These are phyloP conservation scores for Torulaspora globosa DNA, from an alignment of 1,139 yeast genomes.

Conservation along the genomic window DNA sequence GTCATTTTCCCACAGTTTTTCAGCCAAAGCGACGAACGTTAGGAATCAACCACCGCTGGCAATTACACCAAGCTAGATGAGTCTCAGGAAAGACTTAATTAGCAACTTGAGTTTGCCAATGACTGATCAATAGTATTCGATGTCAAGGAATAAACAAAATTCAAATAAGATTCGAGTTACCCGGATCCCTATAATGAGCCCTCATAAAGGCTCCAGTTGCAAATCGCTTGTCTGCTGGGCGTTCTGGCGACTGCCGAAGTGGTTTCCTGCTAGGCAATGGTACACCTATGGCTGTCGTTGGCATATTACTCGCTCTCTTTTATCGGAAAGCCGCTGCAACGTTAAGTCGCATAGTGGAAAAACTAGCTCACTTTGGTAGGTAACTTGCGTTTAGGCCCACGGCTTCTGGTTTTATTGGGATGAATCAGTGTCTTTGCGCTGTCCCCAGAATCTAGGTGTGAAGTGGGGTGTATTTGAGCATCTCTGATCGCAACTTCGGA, in stretches of 20 bases:
- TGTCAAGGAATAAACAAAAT: neutral
- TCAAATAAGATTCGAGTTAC: neutral
- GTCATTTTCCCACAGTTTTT: conserved; percentile 11
- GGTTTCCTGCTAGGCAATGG: no score
- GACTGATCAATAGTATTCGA: neutral
- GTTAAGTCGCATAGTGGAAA: neutral
- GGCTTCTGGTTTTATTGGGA: conserved; percentile 57
- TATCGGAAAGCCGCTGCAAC: no score
- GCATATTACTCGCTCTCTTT: no score
- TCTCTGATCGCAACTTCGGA: no score
- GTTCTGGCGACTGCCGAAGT: neutral
- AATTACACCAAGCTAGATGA: no score
- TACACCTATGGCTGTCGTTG: neutral
- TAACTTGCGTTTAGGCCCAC: conserved; percentile 71
- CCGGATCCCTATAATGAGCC: neutral
- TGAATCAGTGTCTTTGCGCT: conserved; percentile 43
- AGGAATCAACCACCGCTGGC: neutral
- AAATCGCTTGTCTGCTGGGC: neutral
- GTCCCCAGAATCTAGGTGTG: neutral
- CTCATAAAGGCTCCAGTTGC: neutral
- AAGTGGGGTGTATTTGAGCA: neutral
- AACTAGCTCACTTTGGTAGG: conserved; percentile 41
- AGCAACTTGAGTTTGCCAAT: no score
- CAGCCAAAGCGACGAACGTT: neutral
- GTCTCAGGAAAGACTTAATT: no score